Evolutionary conservation across 768 basidiomycete species (phyloP).

Genomic region (Leucocoprinus sp.): DNA sequence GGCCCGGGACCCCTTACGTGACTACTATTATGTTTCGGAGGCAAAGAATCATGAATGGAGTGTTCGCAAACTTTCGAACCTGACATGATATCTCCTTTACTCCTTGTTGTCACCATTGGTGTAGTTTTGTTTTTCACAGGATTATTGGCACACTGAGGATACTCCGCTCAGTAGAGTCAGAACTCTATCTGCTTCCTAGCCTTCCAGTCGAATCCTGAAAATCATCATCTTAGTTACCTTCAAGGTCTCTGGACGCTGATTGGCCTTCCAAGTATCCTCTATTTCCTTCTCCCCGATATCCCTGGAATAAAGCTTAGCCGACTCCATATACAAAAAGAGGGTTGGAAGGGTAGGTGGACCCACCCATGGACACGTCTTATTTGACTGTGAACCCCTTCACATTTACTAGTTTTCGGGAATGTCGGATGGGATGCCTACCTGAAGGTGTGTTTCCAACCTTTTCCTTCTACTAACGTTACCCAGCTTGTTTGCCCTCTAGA

Average conservation of each 20-base stretch:
- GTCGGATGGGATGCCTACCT: slow-evolving; percentile 30
- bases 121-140: slow-evolving; percentile 1
- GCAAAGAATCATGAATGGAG: too few relatives aligned
- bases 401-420: slow-evolving; percentile 10
- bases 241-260: slow-evolving; percentile 26
- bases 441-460: slow-evolving; percentile 18
- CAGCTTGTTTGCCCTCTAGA: slow-evolving; percentile 14
- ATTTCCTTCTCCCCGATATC: slow-evolving; percentile 21
- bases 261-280: slow-evolving; percentile 16
- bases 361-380: too few relatives aligned
- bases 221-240: slow-evolving; percentile 20
- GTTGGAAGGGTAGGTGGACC: slow-evolving; percentile 22
- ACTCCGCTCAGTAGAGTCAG: slow-evolving; percentile 21
- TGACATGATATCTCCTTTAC: neutral
- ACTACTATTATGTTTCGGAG: slow-evolving; percentile 1
- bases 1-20: slow-evolving; percentile 7
- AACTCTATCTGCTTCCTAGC: neutral
- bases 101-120: neutral
- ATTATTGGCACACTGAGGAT: neutral
- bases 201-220: neutral
- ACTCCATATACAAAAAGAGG: slow-evolving; percentile 22
- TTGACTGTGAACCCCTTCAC: too few relatives aligned
- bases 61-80: neutral
- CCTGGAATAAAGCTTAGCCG: slow-evolving; percentile 22
- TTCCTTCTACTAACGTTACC: neutral